Conservation (phyloP, 1,284 basidiomycete species). For the Caloboletus inedulis region DNA sequence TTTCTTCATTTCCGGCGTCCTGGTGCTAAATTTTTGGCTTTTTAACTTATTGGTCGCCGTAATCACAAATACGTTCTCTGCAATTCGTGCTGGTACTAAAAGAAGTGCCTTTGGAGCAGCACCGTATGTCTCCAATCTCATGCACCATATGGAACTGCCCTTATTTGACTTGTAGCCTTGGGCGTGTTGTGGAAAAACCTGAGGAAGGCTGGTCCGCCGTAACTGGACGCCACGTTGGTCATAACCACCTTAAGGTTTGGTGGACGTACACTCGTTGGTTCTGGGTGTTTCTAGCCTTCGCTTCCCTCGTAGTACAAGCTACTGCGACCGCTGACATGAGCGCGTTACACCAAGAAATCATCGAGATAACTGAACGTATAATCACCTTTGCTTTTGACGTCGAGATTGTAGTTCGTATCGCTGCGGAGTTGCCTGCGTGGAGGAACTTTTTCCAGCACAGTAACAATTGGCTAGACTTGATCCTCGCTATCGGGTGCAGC, state of each 20-base stretch:
- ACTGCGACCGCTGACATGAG: constrained; percentile 63
- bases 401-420: constrained; percentile 81
- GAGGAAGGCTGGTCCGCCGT: constrained; percentile 59
- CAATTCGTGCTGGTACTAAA: constrained; percentile 85
- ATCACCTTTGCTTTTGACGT: constrained; percentile 86
- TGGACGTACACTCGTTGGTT: constrained; percentile 66
- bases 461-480: constrained; percentile 77
- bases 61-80: constrained; percentile 92
- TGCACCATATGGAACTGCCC: neutral
- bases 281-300: constrained; percentile 78
- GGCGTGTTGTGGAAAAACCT: constrained; percentile 47
- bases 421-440: constrained; percentile 80
- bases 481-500: constrained; percentile 77
- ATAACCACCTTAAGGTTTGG: constrained; percentile 51
- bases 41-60: constrained; percentile 96
- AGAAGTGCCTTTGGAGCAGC: constrained; percentile 92
- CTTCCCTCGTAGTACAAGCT: constrained; percentile 76
- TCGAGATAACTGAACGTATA: constrained; percentile 71
- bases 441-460: constrained; percentile 68
- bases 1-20: constrained; percentile 84
- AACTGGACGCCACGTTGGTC: constrained; percentile 42
- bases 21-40: constrained; percentile 91
- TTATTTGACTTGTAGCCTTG: constrained; percentile 37
- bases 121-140: constrained; percentile 41
- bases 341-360: constrained; percentile 42